Evolutionary conservation across 495 filamentous ascomycete genomes (phyloP).

Genomic region (Penicillium angulare): DNA sequence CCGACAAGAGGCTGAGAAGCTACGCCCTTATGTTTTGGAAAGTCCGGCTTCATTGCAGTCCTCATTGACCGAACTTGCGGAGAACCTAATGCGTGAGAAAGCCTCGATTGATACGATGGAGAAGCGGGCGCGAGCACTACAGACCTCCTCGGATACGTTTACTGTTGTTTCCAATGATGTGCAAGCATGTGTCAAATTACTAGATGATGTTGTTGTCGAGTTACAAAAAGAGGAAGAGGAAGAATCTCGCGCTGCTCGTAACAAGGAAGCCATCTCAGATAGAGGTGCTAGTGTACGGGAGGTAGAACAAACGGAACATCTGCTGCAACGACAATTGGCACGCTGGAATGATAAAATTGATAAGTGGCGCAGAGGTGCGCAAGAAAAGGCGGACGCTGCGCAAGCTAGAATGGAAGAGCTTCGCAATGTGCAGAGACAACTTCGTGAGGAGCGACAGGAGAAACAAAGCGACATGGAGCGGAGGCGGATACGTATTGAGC

Average conservation of each 20-base stretch:
- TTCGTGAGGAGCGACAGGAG: slow-evolving; percentile 80
- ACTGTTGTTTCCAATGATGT: slow-evolving; percentile 79
- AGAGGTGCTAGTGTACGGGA: slow-evolving; percentile 85
- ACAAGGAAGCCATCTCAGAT: slow-evolving; percentile 83
- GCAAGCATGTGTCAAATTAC: slow-evolving; percentile 76
- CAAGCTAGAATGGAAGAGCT: slow-evolving; percentile 89
- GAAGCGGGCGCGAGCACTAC: slow-evolving; percentile 79
- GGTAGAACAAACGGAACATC: slow-evolving; percentile 79
- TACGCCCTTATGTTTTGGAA: slow-evolving; percentile 88
- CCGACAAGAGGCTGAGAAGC: slow-evolving; percentile 77
- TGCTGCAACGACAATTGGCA: slow-evolving; percentile 78
- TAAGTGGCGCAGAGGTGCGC: slow-evolving; percentile 69
- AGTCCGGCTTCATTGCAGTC: slow-evolving; percentile 79
- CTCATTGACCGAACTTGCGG: slow-evolving; percentile 75
- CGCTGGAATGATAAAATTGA: slow-evolving; percentile 85
- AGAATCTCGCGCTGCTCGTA: slow-evolving; percentile 68
- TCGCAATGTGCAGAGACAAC: slow-evolving; percentile 70
- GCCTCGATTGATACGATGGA: slow-evolving; percentile 83
- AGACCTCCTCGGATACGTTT: slow-evolving; percentile 89
- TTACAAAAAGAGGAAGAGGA: slow-evolving; percentile 89
- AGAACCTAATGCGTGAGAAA: slow-evolving; percentile 72
- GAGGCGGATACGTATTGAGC: slow-evolving; percentile 86
- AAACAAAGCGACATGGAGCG: slow-evolving; percentile 89
- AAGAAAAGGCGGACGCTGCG: slow-evolving; percentile 75
- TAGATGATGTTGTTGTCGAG: slow-evolving; percentile 82